A percentile compares a stretch with the other conserved stretches of the same genome.
phyloP scores from a whole-genome alignment of 2,329 filamentous ascomycete genomes.

The Monosporascus sp. region DNA sequence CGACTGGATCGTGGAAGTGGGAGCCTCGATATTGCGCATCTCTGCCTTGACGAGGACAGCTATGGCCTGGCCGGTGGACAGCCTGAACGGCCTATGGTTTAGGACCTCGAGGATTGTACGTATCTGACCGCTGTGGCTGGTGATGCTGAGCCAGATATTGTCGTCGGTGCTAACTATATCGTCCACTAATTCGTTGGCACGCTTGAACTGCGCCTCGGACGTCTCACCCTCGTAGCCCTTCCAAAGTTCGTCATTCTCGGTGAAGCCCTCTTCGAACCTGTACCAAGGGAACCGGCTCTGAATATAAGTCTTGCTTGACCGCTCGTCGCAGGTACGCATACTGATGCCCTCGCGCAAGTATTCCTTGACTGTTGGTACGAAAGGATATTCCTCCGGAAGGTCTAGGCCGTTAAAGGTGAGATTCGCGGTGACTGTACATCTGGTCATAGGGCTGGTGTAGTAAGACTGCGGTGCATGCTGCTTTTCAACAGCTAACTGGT shows the following conservation, averaged over 20 bases:
- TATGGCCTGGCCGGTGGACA: slow-evolving; percentile 63
- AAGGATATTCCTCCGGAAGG: slow-evolving; percentile 44
- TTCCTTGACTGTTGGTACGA: slow-evolving; percentile 58
- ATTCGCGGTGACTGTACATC: slow-evolving; percentile 58
- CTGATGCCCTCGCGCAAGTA: slow-evolving; percentile 60
- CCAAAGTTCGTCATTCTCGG: slow-evolving; percentile 47
- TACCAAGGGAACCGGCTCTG: slow-evolving; percentile 45
- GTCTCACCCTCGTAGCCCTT: slow-evolving; percentile 36
- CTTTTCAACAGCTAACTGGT: slow-evolving; percentile 43
- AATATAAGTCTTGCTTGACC: slow-evolving; percentile 51
- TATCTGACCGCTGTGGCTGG: slow-evolving; percentile 56
- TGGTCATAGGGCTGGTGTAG: slow-evolving; percentile 58
- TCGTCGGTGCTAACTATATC: slow-evolving; percentile 50
- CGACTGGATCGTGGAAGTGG: slow-evolving; percentile 26
- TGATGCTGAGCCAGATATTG: slow-evolving; percentile 53
- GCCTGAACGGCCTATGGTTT: slow-evolving; percentile 53
- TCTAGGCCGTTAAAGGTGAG: slow-evolving; percentile 52
- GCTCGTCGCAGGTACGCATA: slow-evolving; percentile 63
- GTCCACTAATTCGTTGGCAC: slow-evolving; percentile 46
- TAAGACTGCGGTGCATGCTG: slow-evolving; percentile 59
- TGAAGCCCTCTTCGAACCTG: slow-evolving; percentile 55
- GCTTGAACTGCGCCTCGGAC: slow-evolving; percentile 40
- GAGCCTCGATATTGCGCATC: slow-evolving; percentile 16
- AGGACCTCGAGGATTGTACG: slow-evolving; percentile 46
- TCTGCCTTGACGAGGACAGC: slow-evolving; percentile 61